A percentile compares a stretch with the other conserved stretches of the same genome.
Evolutionary conservation across 768 basidiomycete genomes (phyloP).

Genomic region (Kwoniella shandongensis): DNA sequence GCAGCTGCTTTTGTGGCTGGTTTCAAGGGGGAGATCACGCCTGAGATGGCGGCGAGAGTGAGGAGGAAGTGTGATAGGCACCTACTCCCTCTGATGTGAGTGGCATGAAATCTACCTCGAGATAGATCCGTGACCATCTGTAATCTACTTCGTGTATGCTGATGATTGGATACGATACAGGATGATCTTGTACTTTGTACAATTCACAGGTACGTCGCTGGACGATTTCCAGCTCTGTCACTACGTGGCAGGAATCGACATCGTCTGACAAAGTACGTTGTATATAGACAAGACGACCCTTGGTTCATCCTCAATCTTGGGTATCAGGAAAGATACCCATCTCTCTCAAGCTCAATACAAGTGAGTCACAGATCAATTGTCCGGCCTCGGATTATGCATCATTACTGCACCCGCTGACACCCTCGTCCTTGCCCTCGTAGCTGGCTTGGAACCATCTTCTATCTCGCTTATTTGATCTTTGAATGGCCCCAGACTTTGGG

Average conservation of each 20-base stretch:
- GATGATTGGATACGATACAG: slow-evolving; percentile 4
- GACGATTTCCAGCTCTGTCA: no score
- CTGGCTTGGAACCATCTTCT: slow-evolving; percentile 35
- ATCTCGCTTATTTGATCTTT: slow-evolving; percentile 35
- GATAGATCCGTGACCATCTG: no score
- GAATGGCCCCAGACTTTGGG: slow-evolving; percentile 41
- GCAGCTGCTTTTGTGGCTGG: slow-evolving; percentile 42
- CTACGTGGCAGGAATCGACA: no score
- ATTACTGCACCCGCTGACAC: background rate
- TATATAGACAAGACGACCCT: slow-evolving; percentile 40
- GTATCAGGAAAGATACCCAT: slow-evolving; percentile 33
- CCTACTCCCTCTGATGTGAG: slow-evolving; percentile 26
- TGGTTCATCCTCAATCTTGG: slow-evolving; percentile 33
- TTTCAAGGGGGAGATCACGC: slow-evolving; percentile 33
- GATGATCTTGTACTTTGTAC: slow-evolving; percentile 37
- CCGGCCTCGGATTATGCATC: background rate
- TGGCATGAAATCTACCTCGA: background rate
- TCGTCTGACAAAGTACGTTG: no score
- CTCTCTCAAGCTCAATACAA: slow-evolving; percentile 19
- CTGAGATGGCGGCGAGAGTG: slow-evolving; percentile 25
- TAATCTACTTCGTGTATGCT: no score
- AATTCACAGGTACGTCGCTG: slow-evolving; percentile 23
- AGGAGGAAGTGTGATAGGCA: slow-evolving; percentile 37
- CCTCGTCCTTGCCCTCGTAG: slow-evolving; percentile 15
- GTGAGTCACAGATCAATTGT: slow-evolving; percentile 2